These are phyloP conservation scores for Liriodendron chinense DNA, from an alignment of 164 flowering plant species.

Conservation along the genomic window DNA sequence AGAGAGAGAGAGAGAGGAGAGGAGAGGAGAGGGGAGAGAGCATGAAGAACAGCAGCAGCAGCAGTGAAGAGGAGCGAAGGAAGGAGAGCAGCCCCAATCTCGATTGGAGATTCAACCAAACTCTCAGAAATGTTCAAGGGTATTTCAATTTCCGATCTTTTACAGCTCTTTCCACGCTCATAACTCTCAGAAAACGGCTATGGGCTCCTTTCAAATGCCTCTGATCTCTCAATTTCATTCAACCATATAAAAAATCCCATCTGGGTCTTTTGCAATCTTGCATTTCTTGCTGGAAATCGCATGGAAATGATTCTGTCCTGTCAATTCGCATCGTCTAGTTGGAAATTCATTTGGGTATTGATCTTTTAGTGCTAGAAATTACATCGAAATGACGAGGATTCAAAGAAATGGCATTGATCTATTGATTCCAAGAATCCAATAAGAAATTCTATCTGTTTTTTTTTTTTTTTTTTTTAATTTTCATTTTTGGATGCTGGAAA, in stretches of 20 bases:
- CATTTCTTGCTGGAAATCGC: not conserved
- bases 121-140: conserved; percentile 87
- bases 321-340: not conserved
- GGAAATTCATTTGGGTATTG: conserved; percentile 1
- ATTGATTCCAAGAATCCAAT: not conserved
- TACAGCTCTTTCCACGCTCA: not conserved
- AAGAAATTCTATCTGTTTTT: too few relatives aligned
- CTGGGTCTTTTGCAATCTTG: not conserved
- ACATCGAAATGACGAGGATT: not conserved
- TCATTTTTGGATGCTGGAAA: not conserved
- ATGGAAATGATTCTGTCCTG: not conserved
- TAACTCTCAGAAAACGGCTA: not conserved
- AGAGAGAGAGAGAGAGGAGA: not conserved
- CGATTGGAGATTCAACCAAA: conserved; percentile 81
- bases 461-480: too few relatives aligned
- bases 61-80: conserved; percentile 32
- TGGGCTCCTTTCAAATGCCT: not conserved
- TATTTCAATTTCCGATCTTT: conserved; percentile 16
- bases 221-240: not conserved
- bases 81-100: conserved; percentile 28
- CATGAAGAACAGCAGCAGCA: conserved; percentile 32
- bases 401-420: not conserved
- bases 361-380: not conserved
- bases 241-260: not conserved
- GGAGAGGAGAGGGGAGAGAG: conserved; percentile 13